phyloP scores from a whole-genome alignment of 2,329 filamentous ascomycete genomes.

The Fusarium sp. region DNA sequence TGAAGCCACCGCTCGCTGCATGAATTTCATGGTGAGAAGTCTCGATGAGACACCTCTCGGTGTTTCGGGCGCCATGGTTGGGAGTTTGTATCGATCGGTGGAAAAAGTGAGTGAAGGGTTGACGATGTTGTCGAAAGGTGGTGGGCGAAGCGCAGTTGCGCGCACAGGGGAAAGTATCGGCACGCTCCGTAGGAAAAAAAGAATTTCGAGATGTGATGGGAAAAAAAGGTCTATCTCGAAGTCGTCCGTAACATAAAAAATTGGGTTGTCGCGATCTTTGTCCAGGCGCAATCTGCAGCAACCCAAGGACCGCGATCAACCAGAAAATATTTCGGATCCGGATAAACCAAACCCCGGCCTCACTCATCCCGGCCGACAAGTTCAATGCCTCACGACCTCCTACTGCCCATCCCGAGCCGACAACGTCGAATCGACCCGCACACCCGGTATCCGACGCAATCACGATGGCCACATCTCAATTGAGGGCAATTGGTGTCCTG shows the following conservation, averaged over 20 bases:
- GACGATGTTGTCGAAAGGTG: not conserved
- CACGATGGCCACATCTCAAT: constrained; percentile 59
- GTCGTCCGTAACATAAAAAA: not conserved
- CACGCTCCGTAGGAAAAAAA: not conserved
- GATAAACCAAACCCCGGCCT: constrained; percentile 40
- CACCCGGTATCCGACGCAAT: constrained; percentile 42
- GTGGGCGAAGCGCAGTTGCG: not conserved
- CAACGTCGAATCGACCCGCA: constrained; percentile 42
- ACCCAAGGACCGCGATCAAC: not conserved
- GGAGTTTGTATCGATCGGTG: not conserved
- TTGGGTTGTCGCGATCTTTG: constrained; percentile 15
- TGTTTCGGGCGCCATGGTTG: constrained; percentile 62
- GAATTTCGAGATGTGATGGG: not conserved
- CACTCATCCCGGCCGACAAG: constrained; percentile 14
- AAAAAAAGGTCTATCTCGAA: not conserved
- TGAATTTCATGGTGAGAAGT: constrained; percentile 96
- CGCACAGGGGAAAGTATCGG: not conserved
- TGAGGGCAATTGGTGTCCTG: constrained; percentile 58
- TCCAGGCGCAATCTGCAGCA: constrained; percentile 13
- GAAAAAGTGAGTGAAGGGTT: not conserved
- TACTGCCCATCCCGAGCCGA: constrained; percentile 35
- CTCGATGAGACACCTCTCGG: constrained; percentile 83
- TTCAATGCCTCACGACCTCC: constrained; percentile 42
- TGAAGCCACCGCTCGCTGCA: constrained; percentile 85
- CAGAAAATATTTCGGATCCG: constrained; percentile 40